Evolutionary conservation across 129 eudicot species (phyloP).

Genomic region (Gnaphalium uliginosum): DNA sequence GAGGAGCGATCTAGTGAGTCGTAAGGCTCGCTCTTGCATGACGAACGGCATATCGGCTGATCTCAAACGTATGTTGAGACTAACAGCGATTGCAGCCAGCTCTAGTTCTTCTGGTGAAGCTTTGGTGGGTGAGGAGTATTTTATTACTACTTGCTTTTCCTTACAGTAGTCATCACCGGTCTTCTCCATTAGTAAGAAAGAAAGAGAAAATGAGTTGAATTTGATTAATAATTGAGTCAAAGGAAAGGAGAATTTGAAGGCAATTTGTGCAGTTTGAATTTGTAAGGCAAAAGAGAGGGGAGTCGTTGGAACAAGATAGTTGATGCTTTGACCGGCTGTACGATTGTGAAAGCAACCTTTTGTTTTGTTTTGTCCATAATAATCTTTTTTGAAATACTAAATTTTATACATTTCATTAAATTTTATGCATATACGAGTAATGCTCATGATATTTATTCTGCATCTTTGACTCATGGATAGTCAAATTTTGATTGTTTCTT

Average conservation of each 20-base stretch:
- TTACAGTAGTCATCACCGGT: slow-evolving; percentile 16
- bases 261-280: slow-evolving; percentile 13
- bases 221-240: slow-evolving; percentile 15
- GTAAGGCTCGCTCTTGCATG: slow-evolving; percentile 78
- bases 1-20: slow-evolving; percentile 58
- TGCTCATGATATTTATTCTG: no score
- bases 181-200: slow-evolving; percentile 33
- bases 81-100: slow-evolving; percentile 57
- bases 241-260: slow-evolving; percentile 16
- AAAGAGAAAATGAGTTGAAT: slow-evolving; percentile 17
- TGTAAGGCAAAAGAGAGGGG: slow-evolving; percentile 11
- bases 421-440: no score
- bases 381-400: not conserved
- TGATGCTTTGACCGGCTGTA: slow-evolving; percentile 48
- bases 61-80: slow-evolving; percentile 52
- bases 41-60: slow-evolving; percentile 74
- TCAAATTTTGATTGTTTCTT: no score
- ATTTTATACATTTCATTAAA: not conserved
- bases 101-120: slow-evolving; percentile 36
- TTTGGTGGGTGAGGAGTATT: slow-evolving; percentile 3
- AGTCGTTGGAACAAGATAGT: slow-evolving; percentile 33
- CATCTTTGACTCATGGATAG: no score
- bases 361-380: not conserved
- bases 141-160: slow-evolving; percentile 32
- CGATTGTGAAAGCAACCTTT: slow-evolving; percentile 26